These are phyloP conservation scores for Rhizophagus prolifer DNA, from an alignment of 192 early-diverging fungal genomes.

Conservation along the genomic window DNA sequence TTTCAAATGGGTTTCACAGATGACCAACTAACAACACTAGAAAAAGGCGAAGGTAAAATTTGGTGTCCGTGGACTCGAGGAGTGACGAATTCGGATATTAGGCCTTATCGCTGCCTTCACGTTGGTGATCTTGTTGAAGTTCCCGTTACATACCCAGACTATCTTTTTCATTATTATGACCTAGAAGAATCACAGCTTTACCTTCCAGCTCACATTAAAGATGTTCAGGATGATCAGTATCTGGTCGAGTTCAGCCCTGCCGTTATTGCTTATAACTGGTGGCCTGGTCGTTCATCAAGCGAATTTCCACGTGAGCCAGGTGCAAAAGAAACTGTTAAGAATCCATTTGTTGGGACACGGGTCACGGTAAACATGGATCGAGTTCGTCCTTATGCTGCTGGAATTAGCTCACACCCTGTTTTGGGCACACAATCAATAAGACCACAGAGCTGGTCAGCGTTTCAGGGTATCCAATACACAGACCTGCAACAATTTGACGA, in stretches of 20 bases:
- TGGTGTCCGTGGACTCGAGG: conserved; percentile 22
- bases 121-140: conserved; percentile 25
- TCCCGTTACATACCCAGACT: conserved; percentile 26
- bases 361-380: conserved; percentile 18
- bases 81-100: neutral
- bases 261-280: conserved; percentile 21
- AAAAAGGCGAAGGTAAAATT: neutral
- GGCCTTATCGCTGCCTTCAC: conserved; percentile 27
- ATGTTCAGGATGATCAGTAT: conserved; percentile 19
- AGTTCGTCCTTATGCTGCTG: conserved; percentile 4
- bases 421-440: conserved; percentile 16
- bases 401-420: neutral
- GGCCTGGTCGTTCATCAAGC: conserved; percentile 17
- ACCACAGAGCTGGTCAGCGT: conserved; percentile 18
- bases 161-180: neutral
- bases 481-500: conserved; percentile 20
- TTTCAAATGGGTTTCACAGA: neutral
- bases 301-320: conserved; percentile 1
- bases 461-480: conserved; percentile 18
- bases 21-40: neutral
- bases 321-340: conserved; percentile 17
- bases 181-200: conserved; percentile 22
- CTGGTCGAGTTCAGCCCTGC: conserved; percentile 19
- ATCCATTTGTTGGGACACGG: neutral
- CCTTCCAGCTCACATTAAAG: conserved; percentile 21